Base-by-base conservation (phyloP, 2,329 filamentous ascomycete genomes). In the Raffaelea albimanens region DNA sequence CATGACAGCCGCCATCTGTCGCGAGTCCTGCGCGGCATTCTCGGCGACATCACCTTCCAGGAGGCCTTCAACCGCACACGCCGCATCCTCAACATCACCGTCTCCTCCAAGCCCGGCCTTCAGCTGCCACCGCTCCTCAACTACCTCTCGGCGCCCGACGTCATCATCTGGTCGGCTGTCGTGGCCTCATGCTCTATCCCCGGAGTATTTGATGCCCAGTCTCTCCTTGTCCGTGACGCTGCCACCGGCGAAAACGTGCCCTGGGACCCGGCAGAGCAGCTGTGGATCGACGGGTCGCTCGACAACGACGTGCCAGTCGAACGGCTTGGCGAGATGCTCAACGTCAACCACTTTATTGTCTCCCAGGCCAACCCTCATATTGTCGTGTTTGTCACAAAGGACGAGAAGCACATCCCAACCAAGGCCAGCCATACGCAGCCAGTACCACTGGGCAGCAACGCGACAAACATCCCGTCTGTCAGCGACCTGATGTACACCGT, bases 331-430 rank as follows among this genome's bases (percentile, higher is more conserved):
- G 89, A 95, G 60, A 90, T 96, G 85, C 95, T 96, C 71, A 95
- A 96, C 59, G 90, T 96, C 61, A 96, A 96, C 59, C 91, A 96
- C 61, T 96, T 96, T 60, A 96, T 97, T 55, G 91, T 96, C 18
- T 95, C 89, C 0, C 91, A 97, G 62, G 89, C 96, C 44, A 97
- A 97, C 58, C 91, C 91, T 0, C 91, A 97, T 57, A 87, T 96
- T 9, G 80, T 94, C 0, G 87, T 88, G 0, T 95, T 97, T 58
- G 68, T 96, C 16, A 72, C 78, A 16, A 85, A 82, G 55, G 86
- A 94, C 49, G 85, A 88, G 51, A 73, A 75, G 22, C 63, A 76
- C 1, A 65, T 66, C 7, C 67, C 25, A 23, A 14, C 21, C 18
- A 25, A 22, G 2, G 23, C 20, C 29, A 38, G 18, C 25, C 20